phyloP scores from a whole-genome alignment of 495 filamentous ascomycete genomes.

The Penicillium antarcticum region DNA sequence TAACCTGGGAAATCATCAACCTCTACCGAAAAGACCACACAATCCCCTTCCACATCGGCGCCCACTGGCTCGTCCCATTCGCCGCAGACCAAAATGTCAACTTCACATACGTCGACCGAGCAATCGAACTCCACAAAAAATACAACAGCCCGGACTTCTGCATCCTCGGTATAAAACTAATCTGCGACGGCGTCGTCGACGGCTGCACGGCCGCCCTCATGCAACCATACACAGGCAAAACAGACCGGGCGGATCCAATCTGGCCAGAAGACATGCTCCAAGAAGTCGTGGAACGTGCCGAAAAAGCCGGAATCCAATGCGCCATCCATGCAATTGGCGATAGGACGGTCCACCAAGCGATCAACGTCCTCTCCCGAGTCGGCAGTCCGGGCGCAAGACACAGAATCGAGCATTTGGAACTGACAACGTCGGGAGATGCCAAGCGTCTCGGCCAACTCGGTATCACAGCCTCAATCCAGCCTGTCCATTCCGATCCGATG shows the following conservation, averaged over 20 bases:
- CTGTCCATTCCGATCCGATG: conserved; percentile 59
- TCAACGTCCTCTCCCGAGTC: conserved; percentile 50
- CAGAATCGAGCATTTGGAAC: conserved; percentile 60
- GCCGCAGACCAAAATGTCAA: conserved; percentile 18
- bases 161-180: conserved; percentile 64
- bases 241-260: conserved; percentile 45
- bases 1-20: conserved; percentile 55
- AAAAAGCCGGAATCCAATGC: conserved; percentile 54
- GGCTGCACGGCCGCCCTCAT: conserved; percentile 61
- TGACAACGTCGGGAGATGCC: conserved; percentile 51
- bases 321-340: conserved; percentile 69
- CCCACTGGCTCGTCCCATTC: conserved; percentile 57
- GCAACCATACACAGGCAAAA: conserved; percentile 54
- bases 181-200: conserved; percentile 66
- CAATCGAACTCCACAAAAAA: conserved; percentile 49
- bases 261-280: conserved; percentile 51
- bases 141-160: conserved; percentile 54
- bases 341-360: conserved; percentile 49
- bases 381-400: conserved; percentile 41
- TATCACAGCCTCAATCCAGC: conserved; percentile 62
- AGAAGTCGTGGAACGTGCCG: conserved; percentile 53
- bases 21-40: conserved; percentile 35
- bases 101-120: conserved; percentile 48
- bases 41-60: conserved; percentile 57
- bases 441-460: conserved; percentile 49